Conservation (phyloP, 805 yeast species). For the Wickerhamiella azymoides region DNA sequence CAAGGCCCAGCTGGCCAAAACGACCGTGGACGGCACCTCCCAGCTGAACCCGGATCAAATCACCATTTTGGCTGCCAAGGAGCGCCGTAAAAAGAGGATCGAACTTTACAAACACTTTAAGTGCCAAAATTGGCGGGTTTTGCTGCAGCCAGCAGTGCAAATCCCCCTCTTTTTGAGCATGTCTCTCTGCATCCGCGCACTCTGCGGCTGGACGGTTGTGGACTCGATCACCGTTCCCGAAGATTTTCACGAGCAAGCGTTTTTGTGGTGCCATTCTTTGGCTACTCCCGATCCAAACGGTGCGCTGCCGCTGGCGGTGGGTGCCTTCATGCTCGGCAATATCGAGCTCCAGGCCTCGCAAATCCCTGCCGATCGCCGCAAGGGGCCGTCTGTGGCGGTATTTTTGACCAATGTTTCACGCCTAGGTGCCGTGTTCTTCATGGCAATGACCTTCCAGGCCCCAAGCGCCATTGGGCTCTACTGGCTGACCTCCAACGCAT, state of each 20-base stretch:
- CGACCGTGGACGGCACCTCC: constrained; percentile 22
- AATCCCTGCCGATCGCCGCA: constrained; percentile 18
- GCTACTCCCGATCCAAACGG: constrained; percentile 47
- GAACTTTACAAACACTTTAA: constrained; percentile 47
- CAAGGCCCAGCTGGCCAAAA: constrained; percentile 36
- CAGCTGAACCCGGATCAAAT: constrained; percentile 67
- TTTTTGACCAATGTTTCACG: constrained; percentile 54
- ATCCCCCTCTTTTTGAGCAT: constrained; percentile 77
- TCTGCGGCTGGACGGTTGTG: constrained; percentile 42
- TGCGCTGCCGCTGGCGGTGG: constrained; percentile 56
- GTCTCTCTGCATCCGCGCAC: constrained; percentile 57
- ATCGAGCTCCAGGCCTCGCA: constrained; percentile 72
- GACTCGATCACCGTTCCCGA: constrained; percentile 24
- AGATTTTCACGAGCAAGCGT: constrained; percentile 34
- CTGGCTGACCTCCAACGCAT: constrained; percentile 79
- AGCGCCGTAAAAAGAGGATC: constrained; percentile 61
- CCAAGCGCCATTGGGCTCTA: constrained; percentile 72
- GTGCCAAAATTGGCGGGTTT: constrained; percentile 67
- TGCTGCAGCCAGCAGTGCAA: constrained; percentile 60
- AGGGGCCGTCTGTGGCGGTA: constrained; percentile 20
- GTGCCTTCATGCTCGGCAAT: constrained; percentile 57
- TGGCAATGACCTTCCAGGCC: constrained; percentile 76
- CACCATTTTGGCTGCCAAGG: constrained; percentile 57
- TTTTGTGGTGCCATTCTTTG: constrained; percentile 50
- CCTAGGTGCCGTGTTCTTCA: constrained; percentile 60